Base-by-base conservation (phyloP, 257 asterid species). In the Lavandula angustifolia region DNA sequence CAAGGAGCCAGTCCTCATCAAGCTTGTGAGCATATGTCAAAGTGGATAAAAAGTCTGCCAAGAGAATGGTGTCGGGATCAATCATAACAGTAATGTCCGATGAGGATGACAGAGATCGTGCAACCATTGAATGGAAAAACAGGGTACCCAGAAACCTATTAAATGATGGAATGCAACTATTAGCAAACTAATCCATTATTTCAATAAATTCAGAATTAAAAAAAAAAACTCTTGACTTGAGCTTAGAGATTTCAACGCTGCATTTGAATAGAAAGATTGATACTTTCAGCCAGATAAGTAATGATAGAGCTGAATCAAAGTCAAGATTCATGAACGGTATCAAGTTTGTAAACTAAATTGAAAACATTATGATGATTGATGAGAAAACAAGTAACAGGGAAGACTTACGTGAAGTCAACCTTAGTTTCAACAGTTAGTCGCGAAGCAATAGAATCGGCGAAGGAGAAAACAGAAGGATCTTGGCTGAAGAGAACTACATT, bases 61-160 rank as follows among this genome's bases (percentile, higher is more conserved):
- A 76, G 80, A 92, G 90, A 85, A 84, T 44, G 60, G 89, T 78
- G 34, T 85, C 85, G 1, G 97, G 87, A 81, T 92, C 92, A 74
- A 89, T 73, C 71, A 92, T 56, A 22, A 72, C 89, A 69, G 95
- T 80, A 38, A 92, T 48, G 75, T 89, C 94, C 43, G 97, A 84
- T 58, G 86, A 64, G 47, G 94, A 87, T 63, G 88, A 76, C 73
- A 82, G 77, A 64, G 95, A 56, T 78, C 96, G 82, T 54, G 96
- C 95, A 69, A 92, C 82, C 97, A 92, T 85, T 60, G 99, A 87
- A 79, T 92, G 97, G 72, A 89, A 85, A 75, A 84, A 92, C 0
- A 97, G 95, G 62, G 92, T 85, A 52, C 87, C 86, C 17, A 82
- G 68, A 68, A 89, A 92, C 88, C 99, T 92, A 75, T 72, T 12